Evolutionary conservation across 441 rosid genomes (phyloP), one percentile per base, ranked within the genome.

Genomic region (Daphne laureola): DNA sequence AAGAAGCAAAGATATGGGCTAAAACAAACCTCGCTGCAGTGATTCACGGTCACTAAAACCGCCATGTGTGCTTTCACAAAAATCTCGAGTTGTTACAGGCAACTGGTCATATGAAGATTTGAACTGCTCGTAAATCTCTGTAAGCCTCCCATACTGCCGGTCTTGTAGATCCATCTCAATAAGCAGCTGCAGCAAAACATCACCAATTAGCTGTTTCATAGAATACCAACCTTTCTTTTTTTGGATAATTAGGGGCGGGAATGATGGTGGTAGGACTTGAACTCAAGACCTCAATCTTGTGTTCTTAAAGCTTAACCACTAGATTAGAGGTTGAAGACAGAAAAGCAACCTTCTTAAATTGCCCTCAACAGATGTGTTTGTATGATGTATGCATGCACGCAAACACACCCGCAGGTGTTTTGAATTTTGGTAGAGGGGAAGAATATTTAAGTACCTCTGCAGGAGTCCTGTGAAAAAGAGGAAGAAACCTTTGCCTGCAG

Each of bases 101-200:
- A 80, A 55, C 73, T 80, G 97, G 67, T 83, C 75, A 65, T 90
- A 93, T 25, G 84, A 95, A 44, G 72, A 71, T 49, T 53, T 68
- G 45, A 93, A 55, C 52, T 69, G 70, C 54, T 57, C 54, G 57
- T 78, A 74, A 41, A 79, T 68, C 69, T 79, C 87, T 47, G 76
- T 79, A 67, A 69, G 56, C 53, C 61, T 79, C 69, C 90, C 97
- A 47, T 67, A 43, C 44, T 53, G 71, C 62, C 82, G 87, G 48
- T 93, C 95, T 42, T 64, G 74, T 66, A 79, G 77, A 81, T 93
- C 99, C 96, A 87, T 76, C 63, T 87, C 82, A 6, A 79, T 75
- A 51, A 90, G 84, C 61, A 78, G 66, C 98, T 93, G 69, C 49
- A 56, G 51, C 53, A 63, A 61, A 71, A 50, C 51, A 57, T 53